Conservation (phyloP, 2,329 filamentous ascomycete species). For the Thermothelomyces thermophilus region DNA sequence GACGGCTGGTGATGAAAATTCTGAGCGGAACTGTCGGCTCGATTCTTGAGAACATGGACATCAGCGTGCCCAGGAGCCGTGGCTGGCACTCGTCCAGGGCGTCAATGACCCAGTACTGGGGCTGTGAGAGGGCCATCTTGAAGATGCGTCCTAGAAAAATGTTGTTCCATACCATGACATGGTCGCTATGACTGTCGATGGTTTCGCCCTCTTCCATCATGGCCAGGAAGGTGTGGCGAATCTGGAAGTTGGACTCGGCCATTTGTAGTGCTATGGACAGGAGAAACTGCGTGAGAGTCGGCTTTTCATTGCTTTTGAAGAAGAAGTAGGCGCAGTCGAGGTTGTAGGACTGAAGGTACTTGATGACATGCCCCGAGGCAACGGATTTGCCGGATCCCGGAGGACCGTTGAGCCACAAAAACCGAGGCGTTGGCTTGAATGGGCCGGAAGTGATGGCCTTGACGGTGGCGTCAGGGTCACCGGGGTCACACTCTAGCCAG, state of each 20-base stretch:
- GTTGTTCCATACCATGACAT: conserved; percentile 22
- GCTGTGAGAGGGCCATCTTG: conserved; percentile 14
- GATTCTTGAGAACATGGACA: conserved; percentile 20
- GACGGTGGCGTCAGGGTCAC: conserved; percentile 3
- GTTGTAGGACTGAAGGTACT: conserved; percentile 21
- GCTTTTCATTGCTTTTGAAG: conserved; percentile 24
- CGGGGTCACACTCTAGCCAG: conserved; percentile 22
- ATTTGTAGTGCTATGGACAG: conserved; percentile 24
- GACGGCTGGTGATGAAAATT: conserved; percentile 24
- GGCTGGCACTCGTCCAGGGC: conserved; percentile 22
- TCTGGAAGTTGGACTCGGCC: conserved; percentile 20
- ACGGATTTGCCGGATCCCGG: conserved; percentile 28
- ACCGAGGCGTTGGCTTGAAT: conserved; percentile 5
- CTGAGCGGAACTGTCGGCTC: conserved; percentile 14
- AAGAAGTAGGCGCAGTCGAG: conserved; percentile 27
- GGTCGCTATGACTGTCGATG: conserved; percentile 19
- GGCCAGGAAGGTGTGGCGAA: conserved; percentile 17
- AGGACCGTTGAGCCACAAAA: conserved; percentile 27
- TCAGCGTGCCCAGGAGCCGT: conserved; percentile 9
- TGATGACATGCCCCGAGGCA: conserved; percentile 23
- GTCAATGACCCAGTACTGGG: conserved; percentile 25
- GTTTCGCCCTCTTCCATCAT: conserved; percentile 20
- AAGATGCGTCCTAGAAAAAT: conserved; percentile 22
- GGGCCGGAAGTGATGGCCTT: conserved; percentile 15
- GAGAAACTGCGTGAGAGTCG: conserved; percentile 20